Evolutionary conservation across 2,329 filamentous ascomycete species (phyloP), one percentile per base, ranked within the genome.

Genomic region (Cercospora nicotianae): DNA sequence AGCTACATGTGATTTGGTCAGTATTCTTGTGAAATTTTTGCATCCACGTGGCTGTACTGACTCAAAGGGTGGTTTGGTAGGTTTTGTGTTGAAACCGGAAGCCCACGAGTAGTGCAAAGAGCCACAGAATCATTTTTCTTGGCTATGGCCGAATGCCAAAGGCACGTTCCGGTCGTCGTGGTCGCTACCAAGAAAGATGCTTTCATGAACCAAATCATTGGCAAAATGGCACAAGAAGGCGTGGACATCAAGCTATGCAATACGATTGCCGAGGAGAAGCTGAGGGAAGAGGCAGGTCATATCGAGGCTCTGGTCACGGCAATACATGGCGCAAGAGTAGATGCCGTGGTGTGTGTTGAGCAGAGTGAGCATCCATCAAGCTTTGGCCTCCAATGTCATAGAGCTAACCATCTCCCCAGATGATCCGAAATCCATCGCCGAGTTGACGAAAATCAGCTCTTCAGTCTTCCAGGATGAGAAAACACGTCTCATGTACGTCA

Each of bases 101-200:
- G 76, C 53, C 72, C 74, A 42, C 73, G 77, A 30, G 77, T 76
- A 31, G 70, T 77, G 63, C 77, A 78, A 60, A 77, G 73, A 7
- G 77, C 77, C 30, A 78, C 76, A 42, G 72, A 73, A 55, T 77
- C 76, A 28, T 74, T 79, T 20, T 76, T 76, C 66, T 74, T 71
- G 30, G 74, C 76, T 28, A 75, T 77, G 8, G 76, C 76, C 45
- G 69, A 72, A 60, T 76, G 76, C 33, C 73, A 77, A 20, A 57
- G 66, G 9, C 74, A 79, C 33, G 75, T 78, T 9, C 77, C 77
- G 3, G 75, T 79, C 20, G 75, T 79, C 10, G 72, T 79, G 5
- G 72, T 78, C 20, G 76, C 75, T 4, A 78, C 77, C 1, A 78
- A 79, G 67, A 77, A 77, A 62, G 77, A 79, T 63, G 76, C 78